Base-by-base conservation (phyloP, 1,139 yeast species). In the Geotrichum bryndzae region DNA sequence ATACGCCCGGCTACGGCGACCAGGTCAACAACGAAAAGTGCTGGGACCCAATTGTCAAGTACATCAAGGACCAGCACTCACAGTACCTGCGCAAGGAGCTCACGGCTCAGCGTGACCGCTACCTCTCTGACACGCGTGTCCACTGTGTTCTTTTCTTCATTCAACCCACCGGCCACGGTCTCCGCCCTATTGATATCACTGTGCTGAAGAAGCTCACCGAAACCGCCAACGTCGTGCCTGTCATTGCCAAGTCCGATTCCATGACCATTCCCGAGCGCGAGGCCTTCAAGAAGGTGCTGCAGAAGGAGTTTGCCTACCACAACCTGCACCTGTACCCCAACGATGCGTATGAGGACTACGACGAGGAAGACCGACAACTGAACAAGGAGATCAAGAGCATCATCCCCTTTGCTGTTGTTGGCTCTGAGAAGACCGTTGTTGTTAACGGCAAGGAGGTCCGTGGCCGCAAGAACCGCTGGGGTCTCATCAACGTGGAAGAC, bases 1-100 rank as follows among this genome's bases (percentile, higher is more conserved):
- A 94, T 74, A 94, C 98, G 8, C 98, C 98, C 13, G 99, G 99
- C 8, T 94, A 90, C 79, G 98, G 97, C 51, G 99, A 94, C 78
- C 96, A 90, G 76, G 88, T 94, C 70, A 90, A 94, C 78, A 94
- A 94, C 76, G 96, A 91, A 71, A 88, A 88, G 76, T 94, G 80
- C 72, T 94, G 98, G 98, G 98, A 94, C 69, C 97, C 97, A 55
- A 87, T 94, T 69, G 87, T 92, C 69, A 91, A 90, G 77, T 92
- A 92, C 77, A 90, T 94, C 74, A 91, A 92, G 78, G 99, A 94
- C 75, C 99, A 94, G 78, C 96, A 94, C 76, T 88, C 96, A 45
- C 88, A 87, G 71, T 94, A 89, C 74, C 82, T 94, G 74, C 87
- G 98, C 77, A 90, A 90, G 76, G 99, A 94, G 78, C 86, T 94